A percentile compares a stretch with the other conserved stretches of the same genome.
These are phyloP conservation scores for Phytophthora podocarpi DNA, from an alignment of 352 stramenopile species.

Conservation along the genomic window DNA sequence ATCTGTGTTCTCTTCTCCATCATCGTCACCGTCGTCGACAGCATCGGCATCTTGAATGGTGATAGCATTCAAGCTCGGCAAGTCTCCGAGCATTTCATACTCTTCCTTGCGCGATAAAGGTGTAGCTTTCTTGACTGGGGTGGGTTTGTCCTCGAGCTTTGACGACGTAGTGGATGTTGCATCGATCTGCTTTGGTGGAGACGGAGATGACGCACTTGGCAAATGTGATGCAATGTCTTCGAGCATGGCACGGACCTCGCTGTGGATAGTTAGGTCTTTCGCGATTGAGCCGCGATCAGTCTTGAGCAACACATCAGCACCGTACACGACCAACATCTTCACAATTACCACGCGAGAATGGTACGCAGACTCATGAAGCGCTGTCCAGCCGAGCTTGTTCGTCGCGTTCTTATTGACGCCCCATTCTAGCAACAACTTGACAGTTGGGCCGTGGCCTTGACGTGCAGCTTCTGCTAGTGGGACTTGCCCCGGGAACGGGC, in stretches of 20 bases:
- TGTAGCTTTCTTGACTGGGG: conserved; percentile 31
- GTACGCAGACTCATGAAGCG: conserved; percentile 80
- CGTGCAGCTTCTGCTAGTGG: conserved; percentile 72
- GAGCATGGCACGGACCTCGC: conserved; percentile 78
- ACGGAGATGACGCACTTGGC: conserved; percentile 18
- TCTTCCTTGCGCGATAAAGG: conserved; percentile 82
- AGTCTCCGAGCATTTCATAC: conserved; percentile 76
- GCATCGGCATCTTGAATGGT: conserved; percentile 59
- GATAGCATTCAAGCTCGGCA: conserved; percentile 68
- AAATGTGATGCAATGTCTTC: conserved; percentile 67
- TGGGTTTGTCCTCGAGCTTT: conserved; percentile 45
- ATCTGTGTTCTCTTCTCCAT: conserved; percentile 33
- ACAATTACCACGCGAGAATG: conserved; percentile 78
- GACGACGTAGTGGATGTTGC: conserved; percentile 24
- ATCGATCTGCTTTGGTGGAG: conserved; percentile 14
- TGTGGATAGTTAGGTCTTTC: conserved; percentile 79
- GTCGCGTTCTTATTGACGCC: conserved; percentile 79
- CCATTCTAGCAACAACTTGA: conserved; percentile 81
- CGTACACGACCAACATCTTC: conserved; percentile 79
- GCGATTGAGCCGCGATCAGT: conserved; percentile 73
- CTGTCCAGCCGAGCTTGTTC: conserved; percentile 80
- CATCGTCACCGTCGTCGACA: conserved; percentile 31
- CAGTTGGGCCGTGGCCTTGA: conserved; percentile 62
- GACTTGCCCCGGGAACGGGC: conserved; percentile 70
- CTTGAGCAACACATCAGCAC: conserved; percentile 65